These are phyloP conservation scores for Phytophthora syringae DNA, from an alignment of 352 stramenopile species.

Conservation along the genomic window DNA sequence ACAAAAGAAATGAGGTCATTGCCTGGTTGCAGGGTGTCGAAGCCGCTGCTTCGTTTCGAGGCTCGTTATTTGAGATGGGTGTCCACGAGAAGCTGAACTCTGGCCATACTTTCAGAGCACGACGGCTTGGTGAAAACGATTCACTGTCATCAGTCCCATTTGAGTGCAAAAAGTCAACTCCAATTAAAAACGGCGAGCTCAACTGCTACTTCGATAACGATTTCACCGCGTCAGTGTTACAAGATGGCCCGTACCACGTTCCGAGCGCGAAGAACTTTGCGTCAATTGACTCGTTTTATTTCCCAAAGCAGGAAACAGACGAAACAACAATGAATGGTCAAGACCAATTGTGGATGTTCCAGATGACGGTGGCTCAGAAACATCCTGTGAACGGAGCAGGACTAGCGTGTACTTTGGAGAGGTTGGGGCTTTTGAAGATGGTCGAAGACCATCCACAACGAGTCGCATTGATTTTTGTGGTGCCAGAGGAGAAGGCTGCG, in stretches of 20 bases:
- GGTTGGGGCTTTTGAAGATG: too few species aligned
- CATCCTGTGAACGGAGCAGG: too few species aligned
- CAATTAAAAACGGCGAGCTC: background rate
- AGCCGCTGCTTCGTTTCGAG: too few species aligned
- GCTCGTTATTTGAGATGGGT: background rate
- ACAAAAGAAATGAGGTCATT: background rate
- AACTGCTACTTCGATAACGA: conserved; percentile 1
- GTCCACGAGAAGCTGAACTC: too few species aligned
- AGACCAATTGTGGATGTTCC: too few species aligned
- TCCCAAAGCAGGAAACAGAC: background rate
- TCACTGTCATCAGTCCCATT: background rate
- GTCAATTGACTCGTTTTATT: conserved; percentile 2
- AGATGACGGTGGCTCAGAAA: too few species aligned
- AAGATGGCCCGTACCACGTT: too few species aligned
- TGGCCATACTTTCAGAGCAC: background rate
- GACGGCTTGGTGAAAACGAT: background rate
- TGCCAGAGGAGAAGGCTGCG: too few species aligned
- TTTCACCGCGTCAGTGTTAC: background rate
- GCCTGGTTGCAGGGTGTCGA: background rate
- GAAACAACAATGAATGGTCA: background rate
- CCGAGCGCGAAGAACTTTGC: too few species aligned
- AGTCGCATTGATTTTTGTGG: too few species aligned
- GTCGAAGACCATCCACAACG: too few species aligned
- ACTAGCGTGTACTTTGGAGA: too few species aligned
- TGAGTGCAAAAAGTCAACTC: background rate